Percentiles rank a stretch among this genome's conserved stretches.
Evolutionary conservation across 345 rosid genomes (phyloP).

Genomic region (Linum usitatissimum): DNA sequence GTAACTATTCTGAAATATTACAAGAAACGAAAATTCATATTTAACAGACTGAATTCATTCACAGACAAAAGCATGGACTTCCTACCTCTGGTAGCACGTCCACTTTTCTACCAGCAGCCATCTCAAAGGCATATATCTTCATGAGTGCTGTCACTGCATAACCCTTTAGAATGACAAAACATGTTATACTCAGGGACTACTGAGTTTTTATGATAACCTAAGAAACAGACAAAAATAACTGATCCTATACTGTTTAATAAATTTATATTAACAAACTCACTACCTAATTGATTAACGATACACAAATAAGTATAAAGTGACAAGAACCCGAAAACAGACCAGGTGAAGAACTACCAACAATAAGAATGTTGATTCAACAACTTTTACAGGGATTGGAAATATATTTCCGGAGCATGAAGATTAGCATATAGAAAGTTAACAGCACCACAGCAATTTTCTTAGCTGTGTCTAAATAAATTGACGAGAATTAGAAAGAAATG

Average conservation of each 20-base stretch:
- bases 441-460: neutral
- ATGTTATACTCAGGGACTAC: neutral
- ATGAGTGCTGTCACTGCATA: constrained; percentile 85
- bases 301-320: neutral
- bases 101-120: constrained; percentile 74
- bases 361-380: neutral
- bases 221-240: neutral
- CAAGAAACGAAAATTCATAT: neutral
- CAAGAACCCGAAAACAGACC: neutral
- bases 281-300: neutral
- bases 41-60: neutral
- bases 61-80: neutral
- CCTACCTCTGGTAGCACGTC: constrained; percentile 88
- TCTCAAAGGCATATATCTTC: constrained; percentile 84
- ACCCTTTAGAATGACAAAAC: constrained; percentile 42
- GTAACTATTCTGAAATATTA: neutral
- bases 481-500: neutral
- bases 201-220: neutral
- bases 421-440: neutral
- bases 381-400: neutral
- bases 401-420: neutral
- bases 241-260: neutral
- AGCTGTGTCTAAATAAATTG: neutral
- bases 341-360: neutral
- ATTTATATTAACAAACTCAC: neutral